Evolutionary conservation across 2,329 filamentous ascomycete species (phyloP).

Genomic region (Sordariomycetes sp.): DNA sequence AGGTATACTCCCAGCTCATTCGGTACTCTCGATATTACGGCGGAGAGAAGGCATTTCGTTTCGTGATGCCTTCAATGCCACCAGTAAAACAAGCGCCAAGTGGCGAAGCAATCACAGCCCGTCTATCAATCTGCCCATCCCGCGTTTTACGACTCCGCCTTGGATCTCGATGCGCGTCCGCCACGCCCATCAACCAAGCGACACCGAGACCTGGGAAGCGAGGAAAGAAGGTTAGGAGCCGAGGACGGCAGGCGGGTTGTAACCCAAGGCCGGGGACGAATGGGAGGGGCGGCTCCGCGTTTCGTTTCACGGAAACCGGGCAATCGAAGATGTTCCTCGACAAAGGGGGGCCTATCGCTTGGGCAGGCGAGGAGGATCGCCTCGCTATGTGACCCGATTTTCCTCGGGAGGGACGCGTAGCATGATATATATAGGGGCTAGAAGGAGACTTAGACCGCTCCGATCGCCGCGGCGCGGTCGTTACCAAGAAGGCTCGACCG

Average conservation of each 20-base stretch:
- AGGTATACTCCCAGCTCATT: no score
- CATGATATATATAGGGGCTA: not conserved
- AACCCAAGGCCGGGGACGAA: not conserved
- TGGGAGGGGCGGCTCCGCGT: not conserved
- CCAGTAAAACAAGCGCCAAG: not conserved
- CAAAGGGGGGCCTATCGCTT: not conserved
- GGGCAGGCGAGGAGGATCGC: not conserved
- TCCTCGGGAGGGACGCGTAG: not conserved
- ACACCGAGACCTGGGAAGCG: not conserved
- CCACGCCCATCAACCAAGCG: not conserved
- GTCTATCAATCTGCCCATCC: constrained; percentile 5
- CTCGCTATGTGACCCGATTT: not conserved
- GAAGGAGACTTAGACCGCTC: not conserved
- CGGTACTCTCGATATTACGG: not conserved
- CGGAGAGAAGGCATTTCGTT: not conserved
- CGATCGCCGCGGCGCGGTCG: not conserved
- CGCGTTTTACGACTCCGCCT: not conserved
- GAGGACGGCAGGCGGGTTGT: not conserved
- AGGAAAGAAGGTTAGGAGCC: not conserved
- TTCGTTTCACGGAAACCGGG: not conserved
- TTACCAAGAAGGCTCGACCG: not conserved
- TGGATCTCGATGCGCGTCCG: not conserved
- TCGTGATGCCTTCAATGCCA: not conserved
- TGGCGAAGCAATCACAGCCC: not conserved
- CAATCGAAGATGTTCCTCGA: not conserved